These are phyloP conservation scores for Kazachstania kunashirensis DNA, from an alignment of 805 yeast species.

Conservation along the genomic window DNA sequence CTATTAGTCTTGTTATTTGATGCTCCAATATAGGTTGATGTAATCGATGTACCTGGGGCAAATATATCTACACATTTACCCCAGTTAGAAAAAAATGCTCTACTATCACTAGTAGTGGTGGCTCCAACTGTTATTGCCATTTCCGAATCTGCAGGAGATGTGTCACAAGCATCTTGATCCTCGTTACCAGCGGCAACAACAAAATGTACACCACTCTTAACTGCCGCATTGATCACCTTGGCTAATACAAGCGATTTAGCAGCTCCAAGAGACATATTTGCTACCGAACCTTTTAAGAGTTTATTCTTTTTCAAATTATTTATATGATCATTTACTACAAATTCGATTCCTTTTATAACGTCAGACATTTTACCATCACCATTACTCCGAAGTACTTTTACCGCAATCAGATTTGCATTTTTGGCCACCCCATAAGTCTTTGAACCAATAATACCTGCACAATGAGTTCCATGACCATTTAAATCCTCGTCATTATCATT, in stretches of 20 bases:
- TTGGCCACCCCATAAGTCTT: conserved; percentile 73
- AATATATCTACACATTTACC: conserved; percentile 93
- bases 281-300: conserved; percentile 65
- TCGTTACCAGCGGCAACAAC: conserved; percentile 97
- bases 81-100: conserved; percentile 91
- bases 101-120: conserved; percentile 71
- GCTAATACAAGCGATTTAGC: conserved; percentile 80
- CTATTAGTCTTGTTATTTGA: conserved; percentile 65
- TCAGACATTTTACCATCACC: conserved; percentile 78
- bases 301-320: conserved; percentile 43
- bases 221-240: conserved; percentile 79
- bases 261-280: conserved; percentile 90
- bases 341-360: conserved; percentile 75
- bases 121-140: conserved; percentile 92
- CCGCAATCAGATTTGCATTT: conserved; percentile 64
- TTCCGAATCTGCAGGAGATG: conserved; percentile 81
- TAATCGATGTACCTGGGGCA: conserved; percentile 88
- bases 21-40: conserved; percentile 67
- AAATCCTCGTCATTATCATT: conserved; percentile 61
- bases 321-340: conserved; percentile 62
- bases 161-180: conserved; percentile 81
- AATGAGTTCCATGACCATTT: conserved; percentile 91
- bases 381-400: conserved; percentile 68
- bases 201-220: conserved; percentile 74
- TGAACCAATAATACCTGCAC: conserved; percentile 90